Base-by-base conservation (phyloP, 345 rosid species). In the Salix udensis region DNA sequence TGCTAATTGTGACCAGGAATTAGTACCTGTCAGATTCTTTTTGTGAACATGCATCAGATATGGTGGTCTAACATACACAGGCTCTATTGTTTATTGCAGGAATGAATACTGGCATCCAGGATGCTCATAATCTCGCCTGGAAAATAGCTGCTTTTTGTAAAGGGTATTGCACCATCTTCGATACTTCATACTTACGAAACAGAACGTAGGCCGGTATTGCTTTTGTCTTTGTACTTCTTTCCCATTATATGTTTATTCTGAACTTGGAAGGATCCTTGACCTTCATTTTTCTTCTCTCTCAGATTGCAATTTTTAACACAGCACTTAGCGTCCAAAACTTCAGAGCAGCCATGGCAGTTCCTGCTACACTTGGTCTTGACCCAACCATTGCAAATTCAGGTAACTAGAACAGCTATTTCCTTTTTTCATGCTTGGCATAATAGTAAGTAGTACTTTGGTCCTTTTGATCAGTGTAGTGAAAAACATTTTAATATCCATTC, bases 101-200 rank as follows among this genome's bases (percentile, higher is more conserved):
- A 83, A 93, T 96, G 99, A 96, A 96, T 84, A 90, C 98, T 65
- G 99, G 98, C 69, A 88, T 96, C 76, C 99, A 96, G 86, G 99
- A 96, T 89, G 96, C 86, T 80, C 98, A 92, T 68, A 93, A 96
- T 85, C 92, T 96, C 74, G 98, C 98, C 73, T 95, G 98, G 99
- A 96, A 96, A 85, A 83, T 96, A 79, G 94, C 98, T 72, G 86
- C 89, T 40, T 70, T 70, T 91, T 23, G 53, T 85, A 78, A 77
- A 86, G 68, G 94, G 90, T 81, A 84, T 88, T 70, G 84, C 96
- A 64, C 88, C 93, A 31, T 68, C 91, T 82, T 88, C 91, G 11
- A 76, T 93, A 68, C 88, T 96, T 76, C 80, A 73, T 68, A 91
- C 97, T 66, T 93, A 92, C 76, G 98, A 95, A 85, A 78, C 85